Base-by-base conservation (phyloP, 2,329 filamentous ascomycete species). In the Claviceps fusiformis region DNA sequence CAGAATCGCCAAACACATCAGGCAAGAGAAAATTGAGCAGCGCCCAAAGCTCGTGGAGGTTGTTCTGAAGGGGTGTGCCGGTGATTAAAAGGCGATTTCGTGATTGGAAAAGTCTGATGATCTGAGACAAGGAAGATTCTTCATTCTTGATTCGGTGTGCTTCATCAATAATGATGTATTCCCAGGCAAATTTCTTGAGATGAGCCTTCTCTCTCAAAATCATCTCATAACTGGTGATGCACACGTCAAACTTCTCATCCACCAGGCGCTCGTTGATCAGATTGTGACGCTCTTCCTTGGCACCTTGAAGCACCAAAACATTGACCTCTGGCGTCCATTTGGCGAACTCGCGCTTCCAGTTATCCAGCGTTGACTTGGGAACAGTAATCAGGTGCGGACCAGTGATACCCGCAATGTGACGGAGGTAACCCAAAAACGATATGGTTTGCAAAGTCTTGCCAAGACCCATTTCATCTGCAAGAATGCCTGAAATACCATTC, bases 71-170 rank as follows among this genome's bases (percentile, higher is more conserved):
- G 1, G 93, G 93, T 3, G 93, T 98, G 61, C 93, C 93, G 2
- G 93, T 98, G 59, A 98, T 98, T 58, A 98, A 79, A 37, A 98
- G 79, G 53, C 93, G 86, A 68, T 97, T 97, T 66, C 93, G 83
- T 5, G 93, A 98, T 71, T 91, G 89, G 76, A 98, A 98, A 54
- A 96, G 75, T 62, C 93, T 89, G 60, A 98, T 95, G 61, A 97
- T 95, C 66, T 97, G 92, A 3, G 93, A 91, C 3, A 98, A 78
- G 0, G 93, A 96, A 0, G 93, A 98, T 69, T 97, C 90, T 68
- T 98, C 93, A 71, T 98, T 98, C 76, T 98, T 98, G 80, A 98
- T 98, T 58, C 93, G 89, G 70, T 98, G 93, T 2, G 93, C 82
- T 63, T 98, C 93, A 64, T 98, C 93, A 60, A 98, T 95, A 62